Percentiles rank a stretch among this genome's conserved stretches.
Evolutionary conservation across 1,284 basidiomycete genomes (phyloP).

Genomic region (Tilletia horrida): DNA sequence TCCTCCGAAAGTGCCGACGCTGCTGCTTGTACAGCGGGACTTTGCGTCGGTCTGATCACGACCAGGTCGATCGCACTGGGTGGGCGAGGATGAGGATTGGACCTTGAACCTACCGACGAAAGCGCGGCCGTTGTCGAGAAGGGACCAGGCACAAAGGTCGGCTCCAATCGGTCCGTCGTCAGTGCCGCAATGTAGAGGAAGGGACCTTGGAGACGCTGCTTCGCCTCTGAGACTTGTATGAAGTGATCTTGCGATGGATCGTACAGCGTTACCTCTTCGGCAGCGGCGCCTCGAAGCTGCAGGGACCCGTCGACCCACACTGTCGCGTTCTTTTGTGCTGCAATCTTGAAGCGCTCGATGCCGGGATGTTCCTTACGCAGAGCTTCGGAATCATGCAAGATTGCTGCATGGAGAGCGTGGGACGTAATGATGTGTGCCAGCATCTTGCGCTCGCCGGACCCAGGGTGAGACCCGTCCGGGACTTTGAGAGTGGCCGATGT

Average conservation of each 20-base stretch:
- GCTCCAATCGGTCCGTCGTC: slow-evolving; percentile 78
- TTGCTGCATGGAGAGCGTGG: slow-evolving; percentile 75
- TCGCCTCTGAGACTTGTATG: background rate
- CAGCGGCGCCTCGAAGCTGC: slow-evolving; percentile 57
- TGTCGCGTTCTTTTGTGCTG: slow-evolving; percentile 70
- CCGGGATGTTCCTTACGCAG: slow-evolving; percentile 69
- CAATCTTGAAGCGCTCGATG: slow-evolving; percentile 79
- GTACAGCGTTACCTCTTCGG: background rate
- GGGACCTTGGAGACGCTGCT: slow-evolving; percentile 63
- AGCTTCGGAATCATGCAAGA: slow-evolving; percentile 64
- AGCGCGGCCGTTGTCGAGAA: slow-evolving; percentile 50
- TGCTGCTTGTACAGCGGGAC: slow-evolving; percentile 58
- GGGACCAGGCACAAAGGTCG: slow-evolving; percentile 72
- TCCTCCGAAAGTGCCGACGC: background rate
- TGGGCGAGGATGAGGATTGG: slow-evolving; percentile 22
- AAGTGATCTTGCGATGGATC: background rate
- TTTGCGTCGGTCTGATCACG: slow-evolving; percentile 73
- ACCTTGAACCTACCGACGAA: background rate
- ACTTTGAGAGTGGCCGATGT: background rate
- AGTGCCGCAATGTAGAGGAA: slow-evolving; percentile 79
- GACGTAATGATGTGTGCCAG: slow-evolving; percentile 59
- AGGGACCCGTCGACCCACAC: slow-evolving; percentile 70
- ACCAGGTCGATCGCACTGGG: slow-evolving; percentile 68
- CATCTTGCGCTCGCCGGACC: slow-evolving; percentile 13
- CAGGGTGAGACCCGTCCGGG: background rate